A percentile compares a stretch with the other conserved stretches of the same genome.
Evolutionary conservation across 768 basidiomycete genomes (phyloP).

Genomic region (Suillus bovinus): DNA sequence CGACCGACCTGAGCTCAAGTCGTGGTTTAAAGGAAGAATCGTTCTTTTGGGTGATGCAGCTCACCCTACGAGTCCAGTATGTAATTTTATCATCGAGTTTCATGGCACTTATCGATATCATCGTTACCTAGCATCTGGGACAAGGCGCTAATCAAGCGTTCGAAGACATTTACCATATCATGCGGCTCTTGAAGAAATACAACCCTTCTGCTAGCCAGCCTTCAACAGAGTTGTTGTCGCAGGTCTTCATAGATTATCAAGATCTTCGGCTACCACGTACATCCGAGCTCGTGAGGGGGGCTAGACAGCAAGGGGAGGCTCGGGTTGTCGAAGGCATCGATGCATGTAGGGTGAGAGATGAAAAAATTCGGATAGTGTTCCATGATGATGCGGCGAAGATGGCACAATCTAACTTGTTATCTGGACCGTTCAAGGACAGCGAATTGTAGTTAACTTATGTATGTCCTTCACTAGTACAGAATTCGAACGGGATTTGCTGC

Average conservation of each 20-base stretch:
- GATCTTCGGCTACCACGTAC: slow-evolving; percentile 36
- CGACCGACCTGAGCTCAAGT: slow-evolving; percentile 40
- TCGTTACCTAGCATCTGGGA: slow-evolving; percentile 39
- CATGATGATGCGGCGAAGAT: slow-evolving; percentile 1
- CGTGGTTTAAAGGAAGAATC: slow-evolving; percentile 44
- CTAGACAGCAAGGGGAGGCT: slow-evolving; percentile 35
- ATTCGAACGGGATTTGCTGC: neutral
- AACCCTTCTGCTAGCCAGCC: slow-evolving; percentile 29
- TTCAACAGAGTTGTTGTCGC: slow-evolving; percentile 27
- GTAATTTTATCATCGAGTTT: slow-evolving; percentile 15
- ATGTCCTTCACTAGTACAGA: neutral
- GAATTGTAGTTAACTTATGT: neutral
- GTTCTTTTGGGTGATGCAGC: slow-evolving; percentile 47
- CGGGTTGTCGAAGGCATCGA: slow-evolving; percentile 36
- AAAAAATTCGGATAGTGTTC: slow-evolving; percentile 13
- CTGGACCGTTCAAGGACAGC: slow-evolving; percentile 13
- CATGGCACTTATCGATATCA: neutral
- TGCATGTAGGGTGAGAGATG: slow-evolving; percentile 32
- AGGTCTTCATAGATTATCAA: slow-evolving; percentile 37
- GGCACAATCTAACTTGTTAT: neutral
- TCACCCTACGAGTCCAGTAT: slow-evolving; percentile 46
- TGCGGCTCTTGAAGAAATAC: slow-evolving; percentile 34
- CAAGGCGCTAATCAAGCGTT: slow-evolving; percentile 49
- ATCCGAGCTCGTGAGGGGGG: slow-evolving; percentile 35
- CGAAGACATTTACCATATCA: slow-evolving; percentile 41